phyloP scores from a whole-genome alignment of 148 eudicot genomes.

The Rhododendron williamsianum region DNA sequence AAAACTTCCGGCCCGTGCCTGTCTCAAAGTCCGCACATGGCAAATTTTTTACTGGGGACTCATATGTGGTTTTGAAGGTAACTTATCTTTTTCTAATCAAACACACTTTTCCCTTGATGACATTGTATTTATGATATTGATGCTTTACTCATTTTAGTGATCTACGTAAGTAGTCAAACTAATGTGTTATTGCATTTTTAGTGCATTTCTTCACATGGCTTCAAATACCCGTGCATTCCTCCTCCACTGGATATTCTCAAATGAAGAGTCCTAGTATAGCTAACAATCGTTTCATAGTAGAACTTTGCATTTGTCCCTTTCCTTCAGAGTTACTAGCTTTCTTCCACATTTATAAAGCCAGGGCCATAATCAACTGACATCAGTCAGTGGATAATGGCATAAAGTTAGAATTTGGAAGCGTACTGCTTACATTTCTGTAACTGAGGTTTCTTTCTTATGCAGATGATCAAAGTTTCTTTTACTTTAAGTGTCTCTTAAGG shows the following conservation, averaged over 20 bases:
- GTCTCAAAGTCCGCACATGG: constrained; percentile 68
- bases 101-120: not conserved
- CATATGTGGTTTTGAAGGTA: constrained; percentile 83
- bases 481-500: not conserved
- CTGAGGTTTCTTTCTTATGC: not conserved
- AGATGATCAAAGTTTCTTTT: not conserved
- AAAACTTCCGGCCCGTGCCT: constrained; percentile 64
- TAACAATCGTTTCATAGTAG: not conserved
- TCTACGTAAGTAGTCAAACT: not conserved
- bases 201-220: not conserved
- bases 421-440: not conserved
- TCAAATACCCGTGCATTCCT: not conserved
- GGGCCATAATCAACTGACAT: not conserved
- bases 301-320: not conserved
- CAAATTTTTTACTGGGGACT: constrained; percentile 74
- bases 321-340: not conserved
- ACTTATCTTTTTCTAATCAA: constrained; percentile 7
- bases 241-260: not conserved
- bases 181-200: not conserved
- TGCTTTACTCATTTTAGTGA: not conserved
- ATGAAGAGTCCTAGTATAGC: not conserved
- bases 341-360: not conserved
- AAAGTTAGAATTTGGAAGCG: not conserved
- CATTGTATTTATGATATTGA: not conserved
- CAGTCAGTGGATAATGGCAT: not conserved